Percentiles rank a stretch among this genome's conserved stretches.
phyloP scores from a whole-genome alignment of 2,329 filamentous ascomycete genomes.

The Sarocladium oryzae region DNA sequence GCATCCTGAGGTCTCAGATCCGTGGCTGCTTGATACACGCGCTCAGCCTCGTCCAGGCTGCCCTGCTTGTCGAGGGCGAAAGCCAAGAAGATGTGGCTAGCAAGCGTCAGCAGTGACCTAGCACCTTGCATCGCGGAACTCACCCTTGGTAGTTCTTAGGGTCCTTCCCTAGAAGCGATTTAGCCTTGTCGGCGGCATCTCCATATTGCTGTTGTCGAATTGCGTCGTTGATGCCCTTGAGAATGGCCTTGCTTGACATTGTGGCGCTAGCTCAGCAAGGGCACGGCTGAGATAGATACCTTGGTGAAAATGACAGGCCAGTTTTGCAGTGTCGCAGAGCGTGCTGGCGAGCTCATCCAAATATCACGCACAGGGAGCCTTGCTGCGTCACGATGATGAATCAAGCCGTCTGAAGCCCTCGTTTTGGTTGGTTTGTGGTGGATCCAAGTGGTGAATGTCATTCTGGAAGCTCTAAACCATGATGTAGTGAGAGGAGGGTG shows the following conservation, averaged over 20 bases:
- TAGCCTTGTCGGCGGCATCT: constrained; percentile 63
- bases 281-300: not conserved
- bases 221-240: constrained; percentile 76
- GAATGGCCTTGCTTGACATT: constrained; percentile 61
- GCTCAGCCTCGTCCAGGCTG: constrained; percentile 65
- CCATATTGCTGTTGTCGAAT: constrained; percentile 75
- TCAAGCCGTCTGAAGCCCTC: not conserved
- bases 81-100: constrained; percentile 76
- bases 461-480: constrained; percentile 1
- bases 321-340: too few species aligned
- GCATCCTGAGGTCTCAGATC: constrained; percentile 65
- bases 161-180: constrained; percentile 64
- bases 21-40: constrained; percentile 67
- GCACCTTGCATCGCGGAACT: constrained; percentile 20
- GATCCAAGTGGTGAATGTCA: constrained; percentile 1
- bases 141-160: constrained; percentile 76
- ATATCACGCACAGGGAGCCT: not conserved
- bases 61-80: constrained; percentile 76
- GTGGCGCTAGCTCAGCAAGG: constrained; percentile 12
- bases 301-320: too few species aligned
- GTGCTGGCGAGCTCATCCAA: not conserved
- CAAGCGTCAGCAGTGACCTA: constrained; percentile 12
- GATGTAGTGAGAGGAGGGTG: not conserved
- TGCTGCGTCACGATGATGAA: not conserved
- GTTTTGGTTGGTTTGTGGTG: not conserved